These are phyloP conservation scores for Penicillium tannophilum DNA, from an alignment of 495 filamentous ascomycete genomes.

Conservation along the genomic window DNA sequence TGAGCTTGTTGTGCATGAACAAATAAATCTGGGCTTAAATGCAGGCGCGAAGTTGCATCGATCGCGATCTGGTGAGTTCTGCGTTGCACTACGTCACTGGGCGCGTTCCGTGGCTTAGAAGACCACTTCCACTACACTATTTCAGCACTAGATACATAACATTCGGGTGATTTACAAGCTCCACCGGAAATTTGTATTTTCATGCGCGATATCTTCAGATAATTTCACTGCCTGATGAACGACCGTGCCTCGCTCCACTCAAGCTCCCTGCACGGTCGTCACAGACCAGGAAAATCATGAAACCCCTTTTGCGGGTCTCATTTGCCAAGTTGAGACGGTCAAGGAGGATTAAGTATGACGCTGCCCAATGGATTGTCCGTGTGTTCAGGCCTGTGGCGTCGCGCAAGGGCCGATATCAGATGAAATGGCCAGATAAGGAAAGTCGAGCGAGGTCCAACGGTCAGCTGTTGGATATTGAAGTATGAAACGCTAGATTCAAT, in stretches of 20 bases:
- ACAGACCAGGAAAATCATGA: background rate
- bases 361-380: slow-evolving; percentile 1
- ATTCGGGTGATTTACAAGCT: background rate
- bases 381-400: background rate
- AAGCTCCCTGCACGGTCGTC: background rate
- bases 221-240: too few species aligned
- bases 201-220: background rate
- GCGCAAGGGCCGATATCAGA: background rate
- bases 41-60: slow-evolving; percentile 6
- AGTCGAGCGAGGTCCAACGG: background rate
- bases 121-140: background rate
- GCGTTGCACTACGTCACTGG: slow-evolving; percentile 20
- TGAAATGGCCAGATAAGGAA: background rate
- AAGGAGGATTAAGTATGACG: background rate
- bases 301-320: slow-evolving; percentile 2
- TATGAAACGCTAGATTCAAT: background rate
- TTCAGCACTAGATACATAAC: background rate
- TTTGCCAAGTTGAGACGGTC: background rate
- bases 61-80: slow-evolving; percentile 22
- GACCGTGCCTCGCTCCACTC: too few species aligned
- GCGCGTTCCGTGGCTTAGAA: slow-evolving; percentile 5
- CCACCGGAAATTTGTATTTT: background rate
- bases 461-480: background rate
- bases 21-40: slow-evolving; percentile 6
- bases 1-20: background rate